Evolutionary conservation across 371 early-diverging fungal genomes (phyloP).

Genomic region (Amoeboaphelidium protococcarum): DNA sequence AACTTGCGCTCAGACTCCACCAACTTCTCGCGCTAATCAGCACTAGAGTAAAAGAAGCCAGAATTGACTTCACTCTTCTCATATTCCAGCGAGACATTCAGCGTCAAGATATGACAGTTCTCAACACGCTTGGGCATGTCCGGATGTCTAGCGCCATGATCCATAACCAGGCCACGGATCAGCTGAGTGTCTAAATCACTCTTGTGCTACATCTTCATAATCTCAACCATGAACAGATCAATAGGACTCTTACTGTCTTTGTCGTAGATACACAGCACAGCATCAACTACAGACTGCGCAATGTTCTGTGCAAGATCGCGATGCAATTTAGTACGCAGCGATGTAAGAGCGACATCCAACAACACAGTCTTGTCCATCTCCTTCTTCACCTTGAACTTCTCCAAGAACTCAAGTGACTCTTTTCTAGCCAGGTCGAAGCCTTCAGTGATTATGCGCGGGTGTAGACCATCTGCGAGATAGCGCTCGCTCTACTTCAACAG

Average conservation of each 20-base stretch:
- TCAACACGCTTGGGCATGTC: constrained; percentile 95
- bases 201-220: constrained; percentile 98
- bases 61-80: constrained; percentile 99
- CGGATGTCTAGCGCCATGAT: constrained; percentile 98
- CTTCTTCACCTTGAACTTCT: constrained; percentile 41
- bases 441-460: constrained; percentile 83
- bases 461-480: constrained; percentile 87
- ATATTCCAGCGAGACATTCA: constrained; percentile 98
- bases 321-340: constrained; percentile 87
- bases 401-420: constrained; percentile 78
- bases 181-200: constrained; percentile 78
- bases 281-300: constrained; percentile 87
- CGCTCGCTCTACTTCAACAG: constrained; percentile 86
- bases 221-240: constrained; percentile 98
- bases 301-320: constrained; percentile 63
- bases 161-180: constrained; percentile 93
- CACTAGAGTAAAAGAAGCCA: constrained; percentile 92
- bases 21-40: constrained; percentile 94
- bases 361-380: constrained; percentile 71
- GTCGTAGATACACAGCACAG: constrained; percentile 60
- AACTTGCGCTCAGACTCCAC: constrained; percentile 94
- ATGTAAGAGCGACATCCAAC: constrained; percentile 71
- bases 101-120: constrained; percentile 76
- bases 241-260: constrained; percentile 43
- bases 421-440: constrained; percentile 90